These are phyloP conservation scores for Phaeotremella skinneri DNA, from an alignment of 768 basidiomycete species.

Conservation along the genomic window DNA sequence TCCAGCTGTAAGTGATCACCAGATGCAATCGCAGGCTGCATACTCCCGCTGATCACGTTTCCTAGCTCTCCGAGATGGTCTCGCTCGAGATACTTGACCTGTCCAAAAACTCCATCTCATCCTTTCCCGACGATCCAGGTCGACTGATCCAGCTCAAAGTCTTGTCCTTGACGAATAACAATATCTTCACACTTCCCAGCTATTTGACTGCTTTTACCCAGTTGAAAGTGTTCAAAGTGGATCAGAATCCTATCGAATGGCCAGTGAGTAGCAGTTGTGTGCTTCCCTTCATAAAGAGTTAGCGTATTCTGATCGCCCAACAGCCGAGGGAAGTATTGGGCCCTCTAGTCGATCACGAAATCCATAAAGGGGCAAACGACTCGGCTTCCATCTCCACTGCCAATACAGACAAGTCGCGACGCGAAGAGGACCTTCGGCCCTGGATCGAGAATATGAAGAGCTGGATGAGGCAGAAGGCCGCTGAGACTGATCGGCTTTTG, in stretches of 20 bases:
- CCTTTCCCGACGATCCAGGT: constrained; percentile 75
- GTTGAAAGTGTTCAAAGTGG: constrained; percentile 76
- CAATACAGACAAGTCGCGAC: constrained; percentile 17
- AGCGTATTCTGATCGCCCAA: too few relatives aligned
- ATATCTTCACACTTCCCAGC: constrained; percentile 69
- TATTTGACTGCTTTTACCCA: constrained; percentile 72
- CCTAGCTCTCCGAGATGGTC: constrained; percentile 75
- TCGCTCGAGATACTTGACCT: constrained; percentile 92
- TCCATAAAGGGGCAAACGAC: constrained; percentile 10
- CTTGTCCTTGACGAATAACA: constrained; percentile 81
- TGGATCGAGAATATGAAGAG: constrained; percentile 70
- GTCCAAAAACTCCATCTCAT: constrained; percentile 83
- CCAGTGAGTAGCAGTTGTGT: constrained; percentile 55
- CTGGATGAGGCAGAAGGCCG: constrained; percentile 65
- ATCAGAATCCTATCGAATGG: constrained; percentile 93
- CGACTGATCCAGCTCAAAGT: constrained; percentile 77
- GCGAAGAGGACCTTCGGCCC: constrained; percentile 61
- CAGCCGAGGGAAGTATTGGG: constrained; percentile 47
- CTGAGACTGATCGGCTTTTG: constrained; percentile 35
- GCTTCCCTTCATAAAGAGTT: not conserved
- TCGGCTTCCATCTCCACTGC: not conserved
- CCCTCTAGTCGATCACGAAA: constrained; percentile 25
- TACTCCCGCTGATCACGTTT: not conserved
- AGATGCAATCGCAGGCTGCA: too few relatives aligned
- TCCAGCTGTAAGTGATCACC: constrained; percentile 65